A percentile compares a stretch with the other conserved stretches of the same genome.
phyloP scores from a whole-genome alignment of 192 early-diverging fungal genomes.

The Chytriomyces sp. region DNA sequence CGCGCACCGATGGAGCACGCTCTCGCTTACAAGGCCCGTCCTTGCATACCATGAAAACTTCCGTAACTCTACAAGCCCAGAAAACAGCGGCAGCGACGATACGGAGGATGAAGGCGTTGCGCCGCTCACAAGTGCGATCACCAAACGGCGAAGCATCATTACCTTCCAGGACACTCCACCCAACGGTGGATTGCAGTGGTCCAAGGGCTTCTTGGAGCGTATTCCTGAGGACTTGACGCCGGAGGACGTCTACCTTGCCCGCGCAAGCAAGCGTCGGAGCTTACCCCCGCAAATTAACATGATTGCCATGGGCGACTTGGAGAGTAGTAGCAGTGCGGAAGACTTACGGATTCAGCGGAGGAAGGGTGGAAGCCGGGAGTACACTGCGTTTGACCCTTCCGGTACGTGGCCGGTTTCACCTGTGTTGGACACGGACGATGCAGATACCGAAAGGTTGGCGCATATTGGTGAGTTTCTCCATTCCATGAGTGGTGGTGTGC shows the following conservation, averaged over 20 bases:
- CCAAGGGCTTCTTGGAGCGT: slow-evolving; percentile 20
- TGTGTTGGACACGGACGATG: neutral
- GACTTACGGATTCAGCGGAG: neutral
- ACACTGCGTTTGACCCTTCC: neutral
- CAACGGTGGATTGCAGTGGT: neutral
- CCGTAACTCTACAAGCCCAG: neutral
- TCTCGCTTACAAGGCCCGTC: slow-evolving; percentile 27
- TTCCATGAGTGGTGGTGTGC: too few species aligned
- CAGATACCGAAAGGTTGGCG: neutral
- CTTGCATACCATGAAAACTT: slow-evolving; percentile 27
- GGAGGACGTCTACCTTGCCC: neutral
- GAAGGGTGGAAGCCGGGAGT: neutral
- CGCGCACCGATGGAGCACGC: slow-evolving; percentile 27
- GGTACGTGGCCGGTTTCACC: slow-evolving; percentile 12
- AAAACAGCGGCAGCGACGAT: slow-evolving; percentile 18
- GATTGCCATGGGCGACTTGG: slow-evolving; percentile 21
- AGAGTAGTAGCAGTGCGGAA: neutral
- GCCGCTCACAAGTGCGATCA: neutral
- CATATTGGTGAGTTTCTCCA: neutral
- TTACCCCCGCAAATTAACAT: slow-evolving; percentile 4
- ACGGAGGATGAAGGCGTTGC: slow-evolving; percentile 24
- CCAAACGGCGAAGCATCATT: neutral
- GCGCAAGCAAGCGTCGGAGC: neutral
- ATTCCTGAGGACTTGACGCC: slow-evolving; percentile 23
- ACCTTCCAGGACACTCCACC: neutral